Evolutionary conservation across 495 filamentous ascomycete genomes (phyloP).

Genomic region (Baudoinia panamericana): DNA sequence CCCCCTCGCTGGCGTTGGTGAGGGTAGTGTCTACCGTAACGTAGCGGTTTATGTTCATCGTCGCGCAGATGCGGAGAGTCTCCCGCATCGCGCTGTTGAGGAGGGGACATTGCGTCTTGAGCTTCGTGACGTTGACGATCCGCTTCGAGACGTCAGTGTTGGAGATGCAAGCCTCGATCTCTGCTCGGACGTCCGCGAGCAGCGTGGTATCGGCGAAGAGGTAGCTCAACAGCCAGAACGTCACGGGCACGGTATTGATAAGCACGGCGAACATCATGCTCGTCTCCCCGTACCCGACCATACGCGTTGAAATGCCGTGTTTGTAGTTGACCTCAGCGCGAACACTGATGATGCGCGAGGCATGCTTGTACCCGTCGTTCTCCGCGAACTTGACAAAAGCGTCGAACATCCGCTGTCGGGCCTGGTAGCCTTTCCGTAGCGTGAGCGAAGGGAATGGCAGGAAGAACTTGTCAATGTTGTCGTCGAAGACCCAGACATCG

Average conservation of each 20-base stretch:
- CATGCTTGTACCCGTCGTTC: slow-evolving; percentile 10
- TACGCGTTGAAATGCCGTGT: slow-evolving; percentile 14
- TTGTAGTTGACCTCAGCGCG: slow-evolving; percentile 14
- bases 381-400: slow-evolving; percentile 22
- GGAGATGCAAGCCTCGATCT: slow-evolving; percentile 8
- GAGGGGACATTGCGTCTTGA: slow-evolving; percentile 9
- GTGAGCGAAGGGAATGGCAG: slow-evolving; percentile 18
- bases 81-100: slow-evolving; percentile 14
- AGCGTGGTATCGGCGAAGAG: slow-evolving; percentile 11
- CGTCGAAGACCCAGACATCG: slow-evolving; percentile 26
- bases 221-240: slow-evolving; percentile 18
- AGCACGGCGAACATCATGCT: slow-evolving; percentile 11
- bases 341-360: slow-evolving; percentile 18
- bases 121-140: slow-evolving; percentile 2
- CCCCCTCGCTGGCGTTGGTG: slow-evolving; percentile 4
- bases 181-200: slow-evolving; percentile 13
- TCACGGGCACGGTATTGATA: slow-evolving; percentile 12
- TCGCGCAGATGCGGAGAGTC: slow-evolving; percentile 12
- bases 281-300: slow-evolving; percentile 3
- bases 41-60: slow-evolving; percentile 9
- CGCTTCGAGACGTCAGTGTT: not conserved
- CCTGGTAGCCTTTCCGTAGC: slow-evolving; percentile 19
- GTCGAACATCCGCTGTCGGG: slow-evolving; percentile 19
- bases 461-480: slow-evolving; percentile 13
- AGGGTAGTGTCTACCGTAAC: slow-evolving; percentile 12